Conservation (phyloP, 2,329 filamentous ascomycete genomes). For the Colletotrichum limetticola region DNA sequence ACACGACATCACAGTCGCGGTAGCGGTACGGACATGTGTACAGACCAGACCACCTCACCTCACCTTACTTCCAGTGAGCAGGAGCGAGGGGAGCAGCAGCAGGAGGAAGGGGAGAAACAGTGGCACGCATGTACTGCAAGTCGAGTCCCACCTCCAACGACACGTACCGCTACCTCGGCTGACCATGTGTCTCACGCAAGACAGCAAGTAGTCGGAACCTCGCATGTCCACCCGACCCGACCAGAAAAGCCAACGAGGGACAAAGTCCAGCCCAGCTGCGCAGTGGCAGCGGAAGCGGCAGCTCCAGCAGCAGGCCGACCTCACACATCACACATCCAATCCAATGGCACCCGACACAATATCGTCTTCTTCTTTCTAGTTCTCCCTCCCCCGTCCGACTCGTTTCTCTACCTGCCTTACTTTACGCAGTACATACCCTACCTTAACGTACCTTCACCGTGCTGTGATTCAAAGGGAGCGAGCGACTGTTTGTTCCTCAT, state of each 20-base stretch:
- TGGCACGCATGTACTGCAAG: neutral
- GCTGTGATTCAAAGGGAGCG: neutral
- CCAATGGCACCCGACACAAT: neutral
- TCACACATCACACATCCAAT: neutral
- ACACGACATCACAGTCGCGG: neutral
- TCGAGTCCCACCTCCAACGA: neutral
- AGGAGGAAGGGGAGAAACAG: neutral
- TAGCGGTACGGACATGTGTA: neutral
- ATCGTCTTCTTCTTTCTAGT: neutral
- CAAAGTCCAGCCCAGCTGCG: neutral
- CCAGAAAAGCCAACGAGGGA: neutral
- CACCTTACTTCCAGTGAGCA: neutral
- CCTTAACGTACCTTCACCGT: neutral
- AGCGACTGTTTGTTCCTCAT: neutral
- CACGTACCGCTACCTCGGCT: neutral
- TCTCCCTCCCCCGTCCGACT: constrained; percentile 9
- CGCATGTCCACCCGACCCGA: neutral
- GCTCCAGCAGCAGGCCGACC: neutral
- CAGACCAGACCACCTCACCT: too few species aligned
- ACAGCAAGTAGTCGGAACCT: neutral
- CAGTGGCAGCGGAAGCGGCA: neutral
- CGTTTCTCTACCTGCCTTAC: neutral
- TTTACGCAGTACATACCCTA: neutral
- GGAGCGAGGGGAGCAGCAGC: neutral
- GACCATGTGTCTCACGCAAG: neutral